Evolutionary conservation across 2,329 filamentous ascomycete genomes (phyloP).

Genomic region (Cadophora sp.): DNA sequence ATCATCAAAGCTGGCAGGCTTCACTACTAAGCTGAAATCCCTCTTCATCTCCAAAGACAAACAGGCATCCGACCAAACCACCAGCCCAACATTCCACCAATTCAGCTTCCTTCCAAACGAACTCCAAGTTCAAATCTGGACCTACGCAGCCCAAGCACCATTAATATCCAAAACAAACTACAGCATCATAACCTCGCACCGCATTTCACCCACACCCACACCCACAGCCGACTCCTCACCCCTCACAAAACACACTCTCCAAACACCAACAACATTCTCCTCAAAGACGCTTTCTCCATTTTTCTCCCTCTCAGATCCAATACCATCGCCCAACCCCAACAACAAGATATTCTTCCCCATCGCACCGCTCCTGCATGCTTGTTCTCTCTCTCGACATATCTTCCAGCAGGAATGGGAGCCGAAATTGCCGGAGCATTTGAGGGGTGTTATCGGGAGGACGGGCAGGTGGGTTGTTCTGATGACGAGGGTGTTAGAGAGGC

Average conservation of each 20-base stretch:
- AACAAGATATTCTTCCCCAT: slow-evolving; percentile 14
- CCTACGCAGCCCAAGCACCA: not conserved
- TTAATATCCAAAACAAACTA: not conserved
- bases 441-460: slow-evolving; percentile 3
- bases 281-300: not conserved
- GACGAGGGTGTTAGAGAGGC: not conserved
- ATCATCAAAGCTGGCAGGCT: not conserved
- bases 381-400: slow-evolving; percentile 10
- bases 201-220: not conserved
- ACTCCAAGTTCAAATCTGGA: slow-evolving; percentile 12
- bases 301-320: slow-evolving; percentile 5
- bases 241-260: not conserved
- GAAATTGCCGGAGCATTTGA: slow-evolving; percentile 9
- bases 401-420: slow-evolving; percentile 1
- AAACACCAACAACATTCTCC: slow-evolving; percentile 8
- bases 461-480: slow-evolving; percentile 10
- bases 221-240: not conserved
- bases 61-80: not conserved
- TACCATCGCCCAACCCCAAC: not conserved
- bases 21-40: not conserved
- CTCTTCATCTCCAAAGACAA: not conserved
- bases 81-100: not conserved
- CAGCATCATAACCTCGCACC: slow-evolving; percentile 6
- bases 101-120: slow-evolving; percentile 9
- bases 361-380: slow-evolving; percentile 1